These are phyloP conservation scores for Tolypocladium paradoxum DNA, from an alignment of 2,329 filamentous ascomycete species.

Conservation along the genomic window DNA sequence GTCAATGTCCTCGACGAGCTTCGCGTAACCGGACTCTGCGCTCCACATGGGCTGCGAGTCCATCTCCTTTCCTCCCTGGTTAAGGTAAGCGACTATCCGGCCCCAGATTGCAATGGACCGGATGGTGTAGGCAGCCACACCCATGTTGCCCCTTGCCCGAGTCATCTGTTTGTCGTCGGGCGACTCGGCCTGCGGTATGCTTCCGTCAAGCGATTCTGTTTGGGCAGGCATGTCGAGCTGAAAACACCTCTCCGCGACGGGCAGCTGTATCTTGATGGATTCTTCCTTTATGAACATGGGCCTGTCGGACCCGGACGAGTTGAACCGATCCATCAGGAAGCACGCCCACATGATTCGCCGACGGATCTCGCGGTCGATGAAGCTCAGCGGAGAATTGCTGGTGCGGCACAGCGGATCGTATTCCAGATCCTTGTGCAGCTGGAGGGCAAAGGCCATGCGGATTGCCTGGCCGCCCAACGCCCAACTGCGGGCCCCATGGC, in stretches of 20 bases:
- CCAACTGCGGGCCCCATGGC: slow-evolving; percentile 93
- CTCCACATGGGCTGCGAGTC: slow-evolving; percentile 76
- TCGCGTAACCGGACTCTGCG: slow-evolving; percentile 62
- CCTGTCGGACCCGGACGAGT: slow-evolving; percentile 86
- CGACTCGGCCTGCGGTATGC: slow-evolving; percentile 50
- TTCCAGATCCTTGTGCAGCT: slow-evolving; percentile 85
- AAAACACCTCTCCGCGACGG: slow-evolving; percentile 82
- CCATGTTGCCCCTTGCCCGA: slow-evolving; percentile 76
- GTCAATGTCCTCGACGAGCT: slow-evolving; percentile 59
- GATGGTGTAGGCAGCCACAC: slow-evolving; percentile 83
- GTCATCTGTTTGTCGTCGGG: slow-evolving; percentile 53
- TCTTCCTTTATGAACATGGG: slow-evolving; percentile 88
- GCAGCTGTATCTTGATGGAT: slow-evolving; percentile 78
- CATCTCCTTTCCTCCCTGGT: slow-evolving; percentile 73
- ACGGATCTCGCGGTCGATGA: slow-evolving; percentile 86
- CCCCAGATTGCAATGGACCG: slow-evolving; percentile 83
- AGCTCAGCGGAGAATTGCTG: slow-evolving; percentile 60
- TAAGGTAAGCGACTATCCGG: slow-evolving; percentile 77
- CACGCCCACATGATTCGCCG: slow-evolving; percentile 96
- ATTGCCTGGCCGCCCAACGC: slow-evolving; percentile 90
- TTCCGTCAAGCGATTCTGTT: slow-evolving; percentile 73
- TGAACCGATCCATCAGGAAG: slow-evolving; percentile 95
- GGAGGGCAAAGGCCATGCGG: slow-evolving; percentile 91
- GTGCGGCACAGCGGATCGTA: slow-evolving; percentile 62
- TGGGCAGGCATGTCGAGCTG: slow-evolving; percentile 82